These are phyloP conservation scores for Pseudogymnoascus sp. DNA, from an alignment of 2,329 filamentous ascomycete genomes.

Conservation along the genomic window DNA sequence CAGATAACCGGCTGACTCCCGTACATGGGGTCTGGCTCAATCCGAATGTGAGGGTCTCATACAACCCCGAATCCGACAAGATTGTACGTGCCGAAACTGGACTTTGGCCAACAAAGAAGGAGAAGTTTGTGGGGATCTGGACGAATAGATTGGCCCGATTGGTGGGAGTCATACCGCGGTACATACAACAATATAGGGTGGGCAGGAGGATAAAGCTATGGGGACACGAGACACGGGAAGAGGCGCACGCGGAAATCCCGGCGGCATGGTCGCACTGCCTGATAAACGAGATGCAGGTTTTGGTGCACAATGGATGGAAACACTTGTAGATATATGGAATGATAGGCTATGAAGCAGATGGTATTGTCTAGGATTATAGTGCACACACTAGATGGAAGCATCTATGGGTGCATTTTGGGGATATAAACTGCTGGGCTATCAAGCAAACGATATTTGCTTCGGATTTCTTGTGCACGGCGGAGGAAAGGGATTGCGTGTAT, in stretches of 20 bases:
- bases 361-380: not conserved
- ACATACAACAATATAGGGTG: conserved; percentile 23
- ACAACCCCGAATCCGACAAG: conserved; percentile 47
- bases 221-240: conserved; percentile 27
- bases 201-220: conserved; percentile 19
- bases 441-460: not conserved
- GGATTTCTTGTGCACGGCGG: conserved; percentile 1
- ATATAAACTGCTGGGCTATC: not conserved
- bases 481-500: conserved; percentile 30
- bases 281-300: conserved; percentile 55
- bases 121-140: conserved; percentile 51
- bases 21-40: conserved; percentile 57
- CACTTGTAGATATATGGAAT: conserved; percentile 28
- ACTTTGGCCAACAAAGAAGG: conserved; percentile 24
- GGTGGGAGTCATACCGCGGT: conserved; percentile 29
- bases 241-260: conserved; percentile 28
- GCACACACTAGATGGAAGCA: conserved; percentile 31
- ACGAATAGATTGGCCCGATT: conserved; percentile 46
- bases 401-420: not conserved
- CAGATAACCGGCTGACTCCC: conserved; percentile 39
- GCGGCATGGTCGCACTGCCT: conserved; percentile 46
- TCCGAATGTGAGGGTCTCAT: conserved; percentile 60
- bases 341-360: not conserved
- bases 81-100: conserved; percentile 35
- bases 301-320: conserved; percentile 50